Evolutionary conservation across 257 asterid genomes (phyloP).

Genomic region (Solanum sparsipilum): DNA sequence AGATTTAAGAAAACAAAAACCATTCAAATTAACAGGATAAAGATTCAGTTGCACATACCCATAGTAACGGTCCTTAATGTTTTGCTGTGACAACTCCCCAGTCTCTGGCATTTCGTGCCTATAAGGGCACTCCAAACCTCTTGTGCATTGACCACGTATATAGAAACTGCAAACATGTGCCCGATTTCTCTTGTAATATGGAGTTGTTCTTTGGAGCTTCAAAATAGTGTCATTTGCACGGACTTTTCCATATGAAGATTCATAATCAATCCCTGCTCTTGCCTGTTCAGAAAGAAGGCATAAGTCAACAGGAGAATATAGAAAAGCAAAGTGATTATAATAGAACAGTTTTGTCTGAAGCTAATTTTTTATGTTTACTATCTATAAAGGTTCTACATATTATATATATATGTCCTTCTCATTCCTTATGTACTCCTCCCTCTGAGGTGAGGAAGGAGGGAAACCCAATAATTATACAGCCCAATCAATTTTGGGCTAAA

Average conservation of each 20-base stretch:
- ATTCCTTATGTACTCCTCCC: background rate
- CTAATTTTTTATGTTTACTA: background rate
- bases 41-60: conserved; percentile 44
- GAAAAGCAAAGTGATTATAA: background rate
- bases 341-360: background rate
- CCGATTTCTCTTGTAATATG: conserved; percentile 88
- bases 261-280: conserved; percentile 96
- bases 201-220: conserved; percentile 95
- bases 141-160: conserved; percentile 92
- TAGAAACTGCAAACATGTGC: conserved; percentile 98
- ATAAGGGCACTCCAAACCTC: conserved; percentile 97
- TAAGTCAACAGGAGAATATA: background rate
- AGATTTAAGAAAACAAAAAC: background rate
- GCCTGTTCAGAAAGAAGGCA: conserved; percentile 37
- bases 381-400: background rate
- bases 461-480: background rate
- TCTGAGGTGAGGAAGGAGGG: background rate
- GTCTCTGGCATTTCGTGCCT: conserved; percentile 98
- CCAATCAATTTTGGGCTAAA: background rate
- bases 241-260: conserved; percentile 87
- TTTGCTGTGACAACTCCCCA: conserved; percentile 96
- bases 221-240: conserved; percentile 80
- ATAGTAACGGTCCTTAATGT: conserved; percentile 91
- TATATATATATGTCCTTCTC: background rate
- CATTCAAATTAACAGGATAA: background rate